A percentile compares a stretch with the other conserved stretches of the same genome.
Conservation (phyloP, 495 filamentous ascomycete species). For the Pseudevernia furfuracea region DNA sequence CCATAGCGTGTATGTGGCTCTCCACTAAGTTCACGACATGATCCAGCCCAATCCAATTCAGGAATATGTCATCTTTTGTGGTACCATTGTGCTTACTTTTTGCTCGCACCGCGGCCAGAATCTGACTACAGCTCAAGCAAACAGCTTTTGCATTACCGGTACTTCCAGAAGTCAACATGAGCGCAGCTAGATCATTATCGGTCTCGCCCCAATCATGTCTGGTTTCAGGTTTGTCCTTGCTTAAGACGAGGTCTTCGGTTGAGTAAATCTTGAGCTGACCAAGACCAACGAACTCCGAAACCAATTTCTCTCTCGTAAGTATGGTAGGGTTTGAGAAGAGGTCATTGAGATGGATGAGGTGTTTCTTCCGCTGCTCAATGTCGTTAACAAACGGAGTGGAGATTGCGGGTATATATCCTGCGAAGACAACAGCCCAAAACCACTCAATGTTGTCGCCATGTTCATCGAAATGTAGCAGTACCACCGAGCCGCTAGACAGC, state of each 20-base stretch:
- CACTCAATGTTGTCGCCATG: slow-evolving; percentile 35
- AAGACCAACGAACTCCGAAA: too few species aligned
- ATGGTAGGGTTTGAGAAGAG: not conserved
- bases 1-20: not conserved
- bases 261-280: too few species aligned
- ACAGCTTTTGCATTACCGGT: slow-evolving; percentile 7
- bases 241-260: too few species aligned
- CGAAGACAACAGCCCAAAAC: slow-evolving; percentile 40
- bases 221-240: too few species aligned
- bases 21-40: not conserved
- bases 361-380: not conserved
- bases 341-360: not conserved
- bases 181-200: not conserved
- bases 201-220: too few species aligned
- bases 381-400: not conserved
- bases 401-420: not conserved
- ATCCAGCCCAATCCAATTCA: slow-evolving; percentile 8
- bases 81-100: not conserved
- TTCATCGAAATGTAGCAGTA: too few species aligned
- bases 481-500: too few species aligned
- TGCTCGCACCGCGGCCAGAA: not conserved
- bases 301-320: too few species aligned
- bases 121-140: not conserved
- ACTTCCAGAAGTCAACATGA: slow-evolving; percentile 1
- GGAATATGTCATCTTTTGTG: not conserved